Evolutionary conservation across 2,329 filamentous ascomycete genomes (phyloP), one percentile per base, ranked within the genome.

Genomic region (Calonectria pseudoreteaudii): DNA sequence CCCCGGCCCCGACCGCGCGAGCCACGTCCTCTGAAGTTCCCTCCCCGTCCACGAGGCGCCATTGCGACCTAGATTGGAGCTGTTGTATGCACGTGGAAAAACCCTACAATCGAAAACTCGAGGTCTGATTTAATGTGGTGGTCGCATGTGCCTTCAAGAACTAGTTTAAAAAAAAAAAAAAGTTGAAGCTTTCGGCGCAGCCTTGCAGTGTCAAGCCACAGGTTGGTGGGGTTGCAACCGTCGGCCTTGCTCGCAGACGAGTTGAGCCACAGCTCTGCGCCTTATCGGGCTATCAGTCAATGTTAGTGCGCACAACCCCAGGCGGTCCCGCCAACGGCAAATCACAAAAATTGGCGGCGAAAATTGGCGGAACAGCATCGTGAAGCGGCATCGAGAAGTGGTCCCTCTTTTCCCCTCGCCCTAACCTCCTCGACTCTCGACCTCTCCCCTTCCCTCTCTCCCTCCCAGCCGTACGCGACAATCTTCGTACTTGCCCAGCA

Each of bases 291-390:
- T 75, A 72, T 87, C 89, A 88, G 70, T 71, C 74, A 79, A 78
- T 80, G 88, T 88, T 89, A 88, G 87, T 86, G 87, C 87, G 86
- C 88, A 89, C 88, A 89, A 88, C 85, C 86, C 84, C 83, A 84
- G 83, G 77, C 72, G 76, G 84, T 86, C 84, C 83, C 84, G 84
- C 84, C 82, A 82, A 82, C 79, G 80, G 82, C 81, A 86, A 85
- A 85, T 84, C 82, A 82, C 82, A 86, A 80, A 86, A 86, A 85
- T 85, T 81, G 80, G 81, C 82, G 80, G 80, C 81, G 78, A 85
- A 86, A 84, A 84, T 84, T 83, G 78, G 77, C 71, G 71, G 71
- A 69, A 82, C 78, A 79, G 78, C 78, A 82, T 84, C 81, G 82
- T 81, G 60, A 75, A 73, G 76, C 62, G 75, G 60, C 76, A 72